Evolutionary conservation across 768 basidiomycete genomes (phyloP).

Genomic region (Hemileccinum rubropunctum): DNA sequence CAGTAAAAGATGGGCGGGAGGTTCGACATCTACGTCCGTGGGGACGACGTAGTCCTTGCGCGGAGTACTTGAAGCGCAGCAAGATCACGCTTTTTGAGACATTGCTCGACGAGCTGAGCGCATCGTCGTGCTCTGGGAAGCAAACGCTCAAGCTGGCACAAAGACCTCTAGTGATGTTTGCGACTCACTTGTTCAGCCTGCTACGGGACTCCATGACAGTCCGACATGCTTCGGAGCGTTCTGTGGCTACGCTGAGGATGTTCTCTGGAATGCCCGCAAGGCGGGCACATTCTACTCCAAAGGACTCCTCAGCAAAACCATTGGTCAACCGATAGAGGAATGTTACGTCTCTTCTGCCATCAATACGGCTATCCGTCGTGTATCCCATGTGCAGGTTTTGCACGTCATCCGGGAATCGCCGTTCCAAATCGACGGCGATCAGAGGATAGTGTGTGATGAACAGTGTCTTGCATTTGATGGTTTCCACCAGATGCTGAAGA

Average conservation of each 20-base stretch:
- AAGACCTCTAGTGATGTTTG: not conserved
- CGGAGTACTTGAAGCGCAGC: slow-evolving; percentile 22
- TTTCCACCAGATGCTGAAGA: slow-evolving; percentile 63
- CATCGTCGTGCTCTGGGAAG: slow-evolving; percentile 27
- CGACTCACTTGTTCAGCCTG: slow-evolving; percentile 47
- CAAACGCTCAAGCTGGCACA: not conserved
- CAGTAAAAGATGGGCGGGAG: no score
- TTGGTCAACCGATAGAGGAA: slow-evolving; percentile 78
- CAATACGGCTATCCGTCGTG: slow-evolving; percentile 60
- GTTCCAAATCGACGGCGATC: slow-evolving; percentile 67
- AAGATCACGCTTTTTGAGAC: slow-evolving; percentile 19
- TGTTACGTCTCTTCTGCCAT: slow-evolving; percentile 76
- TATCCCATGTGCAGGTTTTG: slow-evolving; percentile 90
- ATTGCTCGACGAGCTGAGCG: slow-evolving; percentile 25
- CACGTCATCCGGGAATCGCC: slow-evolving; percentile 55
- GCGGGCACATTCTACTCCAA: slow-evolving; percentile 90
- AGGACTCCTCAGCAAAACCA: slow-evolving; percentile 80
- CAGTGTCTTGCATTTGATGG: slow-evolving; percentile 65
- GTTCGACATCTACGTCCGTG: slow-evolving; percentile 5
- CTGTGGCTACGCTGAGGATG: slow-evolving; percentile 60
- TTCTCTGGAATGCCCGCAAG: slow-evolving; percentile 78
- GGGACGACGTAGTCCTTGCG: slow-evolving; percentile 8
- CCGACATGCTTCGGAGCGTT: slow-evolving; percentile 55
- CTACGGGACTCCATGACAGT: slow-evolving; percentile 47
- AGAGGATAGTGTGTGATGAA: slow-evolving; percentile 97